A percentile compares a stretch with the other conserved stretches of the same genome.
These are phyloP conservation scores for Phellinidium pouzarii DNA, from an alignment of 1,284 basidiomycete genomes.

Conservation along the genomic window DNA sequence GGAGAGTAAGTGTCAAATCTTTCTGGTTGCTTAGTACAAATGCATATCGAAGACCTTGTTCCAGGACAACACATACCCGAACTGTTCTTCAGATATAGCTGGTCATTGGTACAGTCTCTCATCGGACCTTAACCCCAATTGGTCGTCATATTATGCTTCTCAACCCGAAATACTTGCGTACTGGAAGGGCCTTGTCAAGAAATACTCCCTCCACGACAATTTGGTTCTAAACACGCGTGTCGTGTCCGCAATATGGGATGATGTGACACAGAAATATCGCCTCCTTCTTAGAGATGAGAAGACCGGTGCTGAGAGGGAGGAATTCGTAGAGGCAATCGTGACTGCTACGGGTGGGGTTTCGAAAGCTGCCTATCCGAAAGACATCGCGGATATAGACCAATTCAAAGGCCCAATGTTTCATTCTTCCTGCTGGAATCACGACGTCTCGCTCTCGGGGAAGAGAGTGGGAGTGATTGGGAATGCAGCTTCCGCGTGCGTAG, in stretches of 20 bases:
- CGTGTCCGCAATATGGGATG: constrained; percentile 38
- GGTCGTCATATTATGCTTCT: constrained; percentile 36
- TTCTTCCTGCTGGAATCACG: constrained; percentile 51
- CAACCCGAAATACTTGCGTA: constrained; percentile 47
- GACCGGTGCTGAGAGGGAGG: constrained; percentile 12
- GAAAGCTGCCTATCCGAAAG: constrained; percentile 37
- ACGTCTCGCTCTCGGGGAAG: constrained; percentile 42
- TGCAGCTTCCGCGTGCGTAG: constrained; percentile 56
- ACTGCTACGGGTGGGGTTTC: constrained; percentile 26
- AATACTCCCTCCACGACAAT: constrained; percentile 31
- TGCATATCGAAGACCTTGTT: constrained; percentile 26
- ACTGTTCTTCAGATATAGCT: constrained; percentile 47
- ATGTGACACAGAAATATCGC: constrained; percentile 33
- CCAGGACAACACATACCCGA: constrained; percentile 34
- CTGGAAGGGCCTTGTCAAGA: constrained; percentile 40
- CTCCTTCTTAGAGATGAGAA: constrained; percentile 32
- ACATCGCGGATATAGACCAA: constrained; percentile 36
- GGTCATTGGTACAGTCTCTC: constrained; percentile 54
- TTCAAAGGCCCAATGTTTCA: constrained; percentile 51
- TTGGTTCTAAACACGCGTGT: constrained; percentile 39
- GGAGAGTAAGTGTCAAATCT: constrained; percentile 35
- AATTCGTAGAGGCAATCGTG: constrained; percentile 22
- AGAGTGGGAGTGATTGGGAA: constrained; percentile 58
- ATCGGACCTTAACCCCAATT: constrained; percentile 45
- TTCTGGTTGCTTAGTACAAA: neutral